Conservation (phyloP, 306 rosid species). For the Inga leiocalycina region DNA sequence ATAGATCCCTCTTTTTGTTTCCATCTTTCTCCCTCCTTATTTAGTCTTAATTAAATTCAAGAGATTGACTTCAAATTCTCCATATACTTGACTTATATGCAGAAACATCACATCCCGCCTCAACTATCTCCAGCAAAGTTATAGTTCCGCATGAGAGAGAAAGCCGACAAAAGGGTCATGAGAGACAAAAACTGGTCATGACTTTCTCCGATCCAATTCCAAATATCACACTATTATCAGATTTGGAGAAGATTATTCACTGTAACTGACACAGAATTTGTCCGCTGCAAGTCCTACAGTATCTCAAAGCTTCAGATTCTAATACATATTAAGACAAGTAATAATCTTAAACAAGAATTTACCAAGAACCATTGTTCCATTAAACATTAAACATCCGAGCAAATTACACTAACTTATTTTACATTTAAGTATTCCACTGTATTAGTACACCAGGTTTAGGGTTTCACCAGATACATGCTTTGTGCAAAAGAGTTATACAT, state of each 20-base stretch:
- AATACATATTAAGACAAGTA: slow-evolving; percentile 7
- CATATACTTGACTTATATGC: not conserved
- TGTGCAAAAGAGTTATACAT: not conserved
- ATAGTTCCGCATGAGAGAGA: not conserved
- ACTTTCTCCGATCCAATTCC: not conserved
- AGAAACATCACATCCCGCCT: not conserved
- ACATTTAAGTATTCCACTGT: not conserved
- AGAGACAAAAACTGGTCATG: not conserved
- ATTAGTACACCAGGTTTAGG: not conserved
- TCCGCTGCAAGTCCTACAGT: slow-evolving; percentile 91
- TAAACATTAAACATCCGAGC: not conserved
- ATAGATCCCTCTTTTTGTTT: not conserved
- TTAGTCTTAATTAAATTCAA: not conserved
- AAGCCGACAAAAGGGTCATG: not conserved
- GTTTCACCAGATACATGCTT: not conserved
- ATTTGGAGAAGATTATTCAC: slow-evolving; percentile 98
- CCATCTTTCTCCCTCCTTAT: not conserved
- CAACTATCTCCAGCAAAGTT: not conserved
- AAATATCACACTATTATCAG: slow-evolving; percentile 46
- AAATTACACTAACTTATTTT: not conserved
- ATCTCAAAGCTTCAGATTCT: slow-evolving; percentile 31
- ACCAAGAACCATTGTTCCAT: not conserved
- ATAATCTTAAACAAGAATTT: not conserved
- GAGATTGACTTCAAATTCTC: slow-evolving; percentile 12
- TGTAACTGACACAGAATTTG: slow-evolving; percentile 85